phyloP scores from a whole-genome alignment of 2,329 filamentous ascomycete species.

The Aureobasidium namibiae region DNA sequence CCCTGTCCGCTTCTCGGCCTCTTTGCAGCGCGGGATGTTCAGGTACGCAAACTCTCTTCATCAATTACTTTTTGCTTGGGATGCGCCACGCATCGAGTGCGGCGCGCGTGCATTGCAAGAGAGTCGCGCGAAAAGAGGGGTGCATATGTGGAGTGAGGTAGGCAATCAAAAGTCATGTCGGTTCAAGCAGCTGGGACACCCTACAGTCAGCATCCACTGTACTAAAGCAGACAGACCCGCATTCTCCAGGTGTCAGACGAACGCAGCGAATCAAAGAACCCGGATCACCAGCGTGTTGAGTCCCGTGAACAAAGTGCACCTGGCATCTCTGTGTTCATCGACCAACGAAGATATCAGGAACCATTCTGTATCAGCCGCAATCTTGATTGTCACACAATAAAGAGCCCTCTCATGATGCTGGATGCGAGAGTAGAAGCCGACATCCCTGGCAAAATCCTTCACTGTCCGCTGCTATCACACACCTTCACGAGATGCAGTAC shows the following conservation, averaged over 20 bases:
- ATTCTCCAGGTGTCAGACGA: neutral
- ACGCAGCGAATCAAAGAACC: neutral
- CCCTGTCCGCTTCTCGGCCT: neutral
- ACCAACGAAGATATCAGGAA: neutral
- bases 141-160: slow-evolving; percentile 3
- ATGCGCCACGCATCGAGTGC: neutral
- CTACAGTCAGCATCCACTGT: neutral
- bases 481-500: neutral
- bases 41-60: slow-evolving; percentile 9
- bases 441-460: neutral
- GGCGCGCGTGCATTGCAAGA: neutral
- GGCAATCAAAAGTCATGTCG: neutral
- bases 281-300: neutral
- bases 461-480: neutral
- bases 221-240: neutral
- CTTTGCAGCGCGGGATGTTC: neutral
- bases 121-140: slow-evolving; percentile 5
- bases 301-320: neutral
- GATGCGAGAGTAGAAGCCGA: neutral
- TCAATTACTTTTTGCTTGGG: neutral
- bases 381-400: neutral
- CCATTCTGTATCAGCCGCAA: neutral
- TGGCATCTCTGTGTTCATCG: neutral
- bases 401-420: neutral
- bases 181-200: neutral